Percentiles rank a stretch among this genome's conserved stretches.
These are phyloP conservation scores for Puccinia polysora DNA, from an alignment of 1,284 basidiomycete genomes.

Conservation along the genomic window DNA sequence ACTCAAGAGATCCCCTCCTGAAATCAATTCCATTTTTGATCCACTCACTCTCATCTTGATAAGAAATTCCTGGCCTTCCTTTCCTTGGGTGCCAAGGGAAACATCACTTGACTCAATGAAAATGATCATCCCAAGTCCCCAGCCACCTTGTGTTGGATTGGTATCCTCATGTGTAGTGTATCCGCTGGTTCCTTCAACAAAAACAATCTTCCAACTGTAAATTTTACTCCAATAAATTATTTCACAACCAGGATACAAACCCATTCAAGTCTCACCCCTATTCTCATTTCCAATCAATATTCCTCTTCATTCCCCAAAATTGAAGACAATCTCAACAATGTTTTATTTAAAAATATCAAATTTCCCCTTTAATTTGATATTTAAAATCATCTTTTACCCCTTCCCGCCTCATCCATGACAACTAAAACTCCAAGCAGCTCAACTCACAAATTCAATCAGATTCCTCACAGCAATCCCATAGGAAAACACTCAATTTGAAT, in stretches of 20 bases:
- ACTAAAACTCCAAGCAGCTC: not conserved
- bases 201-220: slow-evolving; percentile 2
- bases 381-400: slow-evolving; percentile 20
- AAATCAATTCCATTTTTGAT: no score
- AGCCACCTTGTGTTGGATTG: slow-evolving; percentile 9
- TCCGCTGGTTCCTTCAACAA: not conserved
- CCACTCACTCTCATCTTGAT: slow-evolving; percentile 20
- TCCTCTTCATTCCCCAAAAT: slow-evolving; percentile 37
- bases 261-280: slow-evolving; percentile 38
- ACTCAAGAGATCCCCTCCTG: not conserved
- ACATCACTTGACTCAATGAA: slow-evolving; percentile 35
- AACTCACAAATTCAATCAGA: not conserved
- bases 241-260: slow-evolving; percentile 17
- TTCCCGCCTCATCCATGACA: not conserved
- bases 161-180: not conserved
- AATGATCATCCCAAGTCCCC: slow-evolving; percentile 11
- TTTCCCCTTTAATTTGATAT: slow-evolving; percentile 41
- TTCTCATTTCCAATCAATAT: slow-evolving; percentile 34
- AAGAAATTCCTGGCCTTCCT: slow-evolving; percentile 19
- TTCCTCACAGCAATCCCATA: not conserved
- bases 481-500: slow-evolving; percentile 10
- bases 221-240: slow-evolving; percentile 3
- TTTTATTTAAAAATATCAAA: slow-evolving; percentile 42
- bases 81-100: slow-evolving; percentile 31
- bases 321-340: slow-evolving; percentile 34